Evolutionary conservation across 257 asterid species (phyloP).

Genomic region (Ophiorrhiza pumila): DNA sequence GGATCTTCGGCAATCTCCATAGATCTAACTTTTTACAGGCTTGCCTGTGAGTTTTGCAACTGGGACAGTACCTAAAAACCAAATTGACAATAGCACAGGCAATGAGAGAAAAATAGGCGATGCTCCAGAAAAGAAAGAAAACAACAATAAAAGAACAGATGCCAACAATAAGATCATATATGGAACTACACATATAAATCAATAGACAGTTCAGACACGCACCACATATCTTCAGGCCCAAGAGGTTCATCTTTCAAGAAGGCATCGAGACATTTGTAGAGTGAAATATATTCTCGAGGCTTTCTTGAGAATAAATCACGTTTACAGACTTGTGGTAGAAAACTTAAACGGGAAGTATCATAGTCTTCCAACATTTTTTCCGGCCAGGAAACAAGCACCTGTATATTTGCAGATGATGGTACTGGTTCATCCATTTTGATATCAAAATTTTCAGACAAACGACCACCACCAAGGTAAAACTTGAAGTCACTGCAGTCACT

Average conservation of each 20-base stretch:
- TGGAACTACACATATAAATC: neutral
- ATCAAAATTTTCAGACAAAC: constrained; percentile 8
- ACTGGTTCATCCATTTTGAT: constrained; percentile 53
- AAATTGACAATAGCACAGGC: constrained; percentile 15
- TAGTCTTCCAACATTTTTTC: constrained; percentile 41
- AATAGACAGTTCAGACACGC: constrained; percentile 16
- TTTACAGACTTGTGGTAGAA: constrained; percentile 44
- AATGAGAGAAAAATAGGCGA: neutral
- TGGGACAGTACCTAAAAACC: constrained; percentile 59
- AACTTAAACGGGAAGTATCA: constrained; percentile 37
- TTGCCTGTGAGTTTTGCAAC: constrained; percentile 63
- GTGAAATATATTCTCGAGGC: constrained; percentile 46
- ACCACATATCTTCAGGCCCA: constrained; percentile 85
- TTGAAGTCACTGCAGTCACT: constrained; percentile 30
- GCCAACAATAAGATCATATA: neutral
- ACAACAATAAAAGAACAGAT: neutral
- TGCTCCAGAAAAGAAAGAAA: neutral
- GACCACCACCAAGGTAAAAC: constrained; percentile 21
- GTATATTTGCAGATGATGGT: constrained; percentile 23
- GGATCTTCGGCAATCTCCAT: constrained; percentile 77
- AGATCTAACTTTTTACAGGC: constrained; percentile 74
- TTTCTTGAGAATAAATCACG: constrained; percentile 21
- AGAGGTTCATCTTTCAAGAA: constrained; percentile 77
- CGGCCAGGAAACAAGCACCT: constrained; percentile 55
- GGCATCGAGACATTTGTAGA: constrained; percentile 57